A percentile compares a stretch with the other conserved stretches of the same genome.
phyloP scores from a whole-genome alignment of 2,329 filamentous ascomycete species.

The Neurospora sp. region DNA sequence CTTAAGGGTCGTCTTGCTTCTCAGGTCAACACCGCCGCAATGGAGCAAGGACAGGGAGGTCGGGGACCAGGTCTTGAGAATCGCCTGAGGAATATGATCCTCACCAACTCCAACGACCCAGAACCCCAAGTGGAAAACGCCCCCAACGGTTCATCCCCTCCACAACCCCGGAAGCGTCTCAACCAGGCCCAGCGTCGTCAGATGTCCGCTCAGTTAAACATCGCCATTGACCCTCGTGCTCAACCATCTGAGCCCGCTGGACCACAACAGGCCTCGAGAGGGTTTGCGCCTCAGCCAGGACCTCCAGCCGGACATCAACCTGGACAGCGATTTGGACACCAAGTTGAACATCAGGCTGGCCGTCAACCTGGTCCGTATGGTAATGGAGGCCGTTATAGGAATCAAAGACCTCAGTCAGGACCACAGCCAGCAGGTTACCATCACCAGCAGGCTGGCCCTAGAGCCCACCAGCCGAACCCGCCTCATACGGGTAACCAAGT shows the following conservation, averaged over 20 bases:
- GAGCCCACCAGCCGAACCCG: conserved; percentile 21
- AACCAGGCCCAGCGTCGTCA: conserved; percentile 56
- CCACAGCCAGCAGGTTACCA: background rate
- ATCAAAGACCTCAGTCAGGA: background rate
- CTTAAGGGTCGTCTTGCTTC: background rate
- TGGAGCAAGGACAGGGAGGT: background rate
- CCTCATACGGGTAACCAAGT: conserved; percentile 6
- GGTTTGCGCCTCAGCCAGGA: conserved; percentile 21
- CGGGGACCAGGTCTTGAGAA: conserved; percentile 35
- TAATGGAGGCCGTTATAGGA: background rate
- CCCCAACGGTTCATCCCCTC: background rate
- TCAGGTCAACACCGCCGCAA: background rate
- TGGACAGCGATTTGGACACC: conserved; percentile 9
- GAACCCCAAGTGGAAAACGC: background rate
- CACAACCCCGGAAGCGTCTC: conserved; percentile 34
- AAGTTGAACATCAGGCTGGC: background rate
- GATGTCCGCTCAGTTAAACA: conserved; percentile 48
- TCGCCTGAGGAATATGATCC: conserved; percentile 48
- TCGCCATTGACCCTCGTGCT: conserved; percentile 41
- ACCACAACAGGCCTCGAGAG: conserved; percentile 20
- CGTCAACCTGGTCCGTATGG: background rate
- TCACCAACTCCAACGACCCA: conserved; percentile 34
- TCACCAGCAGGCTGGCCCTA: background rate
- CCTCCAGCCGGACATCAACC: conserved; percentile 8
- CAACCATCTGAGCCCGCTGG: conserved; percentile 22